Conservation (phyloP, 1,139 yeast genomes). For the Geotrichum histeridarum region DNA sequence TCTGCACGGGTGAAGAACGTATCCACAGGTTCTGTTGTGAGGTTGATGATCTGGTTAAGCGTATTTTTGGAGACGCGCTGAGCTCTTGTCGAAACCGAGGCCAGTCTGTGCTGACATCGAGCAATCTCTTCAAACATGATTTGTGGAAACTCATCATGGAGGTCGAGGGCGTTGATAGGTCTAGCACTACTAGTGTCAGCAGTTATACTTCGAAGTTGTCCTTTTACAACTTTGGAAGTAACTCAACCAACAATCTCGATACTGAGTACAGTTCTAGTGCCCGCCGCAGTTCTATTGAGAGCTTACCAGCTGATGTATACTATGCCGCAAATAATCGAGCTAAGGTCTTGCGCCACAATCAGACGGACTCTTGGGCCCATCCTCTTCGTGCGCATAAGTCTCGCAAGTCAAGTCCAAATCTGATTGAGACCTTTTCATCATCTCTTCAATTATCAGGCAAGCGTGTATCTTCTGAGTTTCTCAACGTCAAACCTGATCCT, state of each 20-base stretch:
- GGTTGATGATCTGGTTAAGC: slow-evolving; percentile 34
- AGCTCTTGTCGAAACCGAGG: slow-evolving; percentile 26
- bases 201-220: neutral
- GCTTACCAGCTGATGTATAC: slow-evolving; percentile 12
- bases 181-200: slow-evolving; percentile 1
- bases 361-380: slow-evolving; percentile 19
- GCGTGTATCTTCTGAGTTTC: slow-evolving; percentile 7
- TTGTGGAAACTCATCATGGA: slow-evolving; percentile 30
- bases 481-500: neutral
- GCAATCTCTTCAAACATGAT: slow-evolving; percentile 28
- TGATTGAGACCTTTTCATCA: slow-evolving; percentile 28
- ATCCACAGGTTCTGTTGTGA: slow-evolving; percentile 38
- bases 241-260: slow-evolving; percentile 1
- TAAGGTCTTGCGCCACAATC: slow-evolving; percentile 6
- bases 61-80: slow-evolving; percentile 34
- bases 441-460: slow-evolving; percentile 18
- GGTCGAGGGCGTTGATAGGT: slow-evolving; percentile 26
- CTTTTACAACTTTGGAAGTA: slow-evolving; percentile 1
- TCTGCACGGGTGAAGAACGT: slow-evolving; percentile 38
- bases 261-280: slow-evolving; percentile 3
- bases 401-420: slow-evolving; percentile 30
- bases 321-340: neutral
- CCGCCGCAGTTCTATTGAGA: slow-evolving; percentile 15
- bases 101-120: slow-evolving; percentile 29
- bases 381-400: slow-evolving; percentile 26